Conservation (phyloP, 495 filamentous ascomycete genomes). For the Penicillium flavigenum region DNA sequence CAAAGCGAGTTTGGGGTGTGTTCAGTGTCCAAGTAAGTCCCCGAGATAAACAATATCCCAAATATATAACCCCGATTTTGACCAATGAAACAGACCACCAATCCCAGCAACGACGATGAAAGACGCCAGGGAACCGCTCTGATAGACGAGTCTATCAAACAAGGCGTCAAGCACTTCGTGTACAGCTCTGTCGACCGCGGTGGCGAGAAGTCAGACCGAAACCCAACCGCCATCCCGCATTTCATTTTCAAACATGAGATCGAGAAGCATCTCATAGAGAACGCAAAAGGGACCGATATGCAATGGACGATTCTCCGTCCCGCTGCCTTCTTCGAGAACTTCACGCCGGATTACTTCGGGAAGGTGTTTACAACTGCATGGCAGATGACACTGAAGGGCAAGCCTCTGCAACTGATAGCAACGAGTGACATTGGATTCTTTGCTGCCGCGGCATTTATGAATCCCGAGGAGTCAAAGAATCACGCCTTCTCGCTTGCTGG, state of each 20-base stretch:
- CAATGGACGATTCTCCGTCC: conserved; percentile 63
- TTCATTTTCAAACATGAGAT: conserved; percentile 64
- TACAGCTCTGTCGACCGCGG: conserved; percentile 69
- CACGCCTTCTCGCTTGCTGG: conserved; percentile 55
- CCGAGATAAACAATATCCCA: conserved; percentile 26
- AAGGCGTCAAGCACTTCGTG: conserved; percentile 61
- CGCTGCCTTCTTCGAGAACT: conserved; percentile 66
- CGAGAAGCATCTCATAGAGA: conserved; percentile 58
- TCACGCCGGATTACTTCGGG: conserved; percentile 55
- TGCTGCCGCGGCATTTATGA: conserved; percentile 58
- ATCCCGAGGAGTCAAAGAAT: conserved; percentile 46
- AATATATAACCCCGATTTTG: conserved; percentile 25
- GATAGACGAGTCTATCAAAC: conserved; percentile 56
- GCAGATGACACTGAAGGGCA: conserved; percentile 45
- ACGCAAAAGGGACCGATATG: conserved; percentile 45
- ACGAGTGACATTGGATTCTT: conserved; percentile 64
- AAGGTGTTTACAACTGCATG: conserved; percentile 59
- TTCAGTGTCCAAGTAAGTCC: conserved; percentile 46
- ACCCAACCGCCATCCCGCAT: conserved; percentile 60
- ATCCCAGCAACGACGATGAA: conserved; percentile 49
- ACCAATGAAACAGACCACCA: conserved; percentile 36
- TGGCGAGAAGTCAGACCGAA: conserved; percentile 54
- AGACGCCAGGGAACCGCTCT: conserved; percentile 61
- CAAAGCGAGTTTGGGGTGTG: conserved; percentile 51
- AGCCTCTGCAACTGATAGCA: conserved; percentile 58